Evolutionary conservation across 2,329 filamentous ascomycete species (phyloP).

Genomic region (Penicillium sp.): DNA sequence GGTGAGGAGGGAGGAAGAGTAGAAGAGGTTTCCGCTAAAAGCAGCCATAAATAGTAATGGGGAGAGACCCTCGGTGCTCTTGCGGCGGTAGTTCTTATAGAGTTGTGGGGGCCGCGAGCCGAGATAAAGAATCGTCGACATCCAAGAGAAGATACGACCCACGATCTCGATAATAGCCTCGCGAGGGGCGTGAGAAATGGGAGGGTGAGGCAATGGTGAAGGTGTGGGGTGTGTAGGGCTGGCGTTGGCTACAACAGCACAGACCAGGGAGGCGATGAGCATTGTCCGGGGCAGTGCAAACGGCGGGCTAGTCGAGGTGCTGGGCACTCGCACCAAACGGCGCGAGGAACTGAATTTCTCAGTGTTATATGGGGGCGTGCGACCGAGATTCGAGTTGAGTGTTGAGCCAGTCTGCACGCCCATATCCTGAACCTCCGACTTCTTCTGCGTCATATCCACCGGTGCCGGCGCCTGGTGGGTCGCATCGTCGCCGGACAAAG

Average conservation of each 20-base stretch:
- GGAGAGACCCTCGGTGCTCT: constrained; percentile 68
- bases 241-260: constrained; percentile 52
- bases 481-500: constrained; percentile 43
- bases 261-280: constrained; percentile 53
- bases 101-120: constrained; percentile 68
- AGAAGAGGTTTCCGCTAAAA: constrained; percentile 72
- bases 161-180: constrained; percentile 49
- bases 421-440: constrained; percentile 39
- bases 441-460: constrained; percentile 28
- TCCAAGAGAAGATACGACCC: constrained; percentile 62
- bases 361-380: constrained; percentile 40
- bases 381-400: constrained; percentile 28
- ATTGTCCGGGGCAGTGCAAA: constrained; percentile 52
- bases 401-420: constrained; percentile 34
- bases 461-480: constrained; percentile 24
- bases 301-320: constrained; percentile 36
- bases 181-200: constrained; percentile 27
- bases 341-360: constrained; percentile 43
- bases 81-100: constrained; percentile 68
- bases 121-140: constrained; percentile 63
- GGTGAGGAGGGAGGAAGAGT: constrained; percentile 65
- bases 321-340: constrained; percentile 36
- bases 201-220: constrained; percentile 30
- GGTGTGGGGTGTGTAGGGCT: constrained; percentile 40
- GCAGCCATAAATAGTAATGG: constrained; percentile 69